Base-by-base conservation (phyloP, 2,329 filamentous ascomycete genomes). In the Cladosporium sp. region DNA sequence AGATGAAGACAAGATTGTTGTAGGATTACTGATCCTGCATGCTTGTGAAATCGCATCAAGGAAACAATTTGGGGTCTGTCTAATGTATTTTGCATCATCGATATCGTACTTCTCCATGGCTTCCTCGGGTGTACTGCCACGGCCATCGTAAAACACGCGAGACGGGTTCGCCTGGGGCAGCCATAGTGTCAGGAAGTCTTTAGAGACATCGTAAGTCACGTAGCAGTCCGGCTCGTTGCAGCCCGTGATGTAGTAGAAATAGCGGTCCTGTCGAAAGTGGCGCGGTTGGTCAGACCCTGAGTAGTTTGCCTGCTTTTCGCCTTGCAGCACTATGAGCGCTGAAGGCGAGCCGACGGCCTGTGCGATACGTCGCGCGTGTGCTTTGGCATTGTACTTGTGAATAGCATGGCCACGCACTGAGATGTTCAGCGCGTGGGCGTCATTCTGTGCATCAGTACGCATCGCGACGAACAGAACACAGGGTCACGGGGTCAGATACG, bases 171-270 rank as follows among this genome's bases (percentile, higher is more conserved):
- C 84, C 15, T 92, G 89, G 2, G 94, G 93, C 67, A 99, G 93
- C 77, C 92, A 99, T 51, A 99, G 85, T 2, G 88, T 95, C 40
- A 92, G 84, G 66, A 86, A 85, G 64, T 86, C 82, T 50, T 84
- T 81, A 47, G 83, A 79, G 59, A 96, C 87, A 64, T 96, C 88
- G 78, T 97, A 96, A 59, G 88, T 83, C 61, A 91, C 83, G 71
- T 87, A 87, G 68, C 88, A 88, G 74, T 97, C 92, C 60, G 92
- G 84, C 30, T 95, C 81, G 62, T 86, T 82, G 70, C 87, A 95
- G 66, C 94, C 94, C 22, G 90, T 93, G 45, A 97, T 81, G 75
- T 99, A 99, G 83, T 89, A 97, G 78, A 99, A 99, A 74, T 86
- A 90, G 58, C 94, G 88, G 63, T 68, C 70, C 28, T 80, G 92